Base-by-base conservation (phyloP, 1,139 yeast species). In the Lodderomyces jiufengensis region DNA sequence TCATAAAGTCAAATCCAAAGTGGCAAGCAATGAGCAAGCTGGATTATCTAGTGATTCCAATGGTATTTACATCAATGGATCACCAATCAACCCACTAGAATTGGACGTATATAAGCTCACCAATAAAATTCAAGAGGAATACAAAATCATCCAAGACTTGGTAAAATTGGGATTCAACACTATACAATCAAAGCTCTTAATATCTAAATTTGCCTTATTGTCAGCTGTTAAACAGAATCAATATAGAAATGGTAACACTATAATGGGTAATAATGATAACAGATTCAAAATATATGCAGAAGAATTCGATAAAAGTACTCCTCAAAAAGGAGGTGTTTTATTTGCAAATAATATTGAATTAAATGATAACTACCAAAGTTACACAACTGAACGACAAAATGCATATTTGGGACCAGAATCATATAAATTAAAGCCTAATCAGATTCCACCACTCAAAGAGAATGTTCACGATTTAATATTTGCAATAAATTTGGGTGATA, bases 381-480 rank as follows among this genome's bases (percentile, higher is more conserved):
- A 76, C 52, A 52, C 76, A 0, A 42, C 57, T 1, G 68, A 79
- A 40, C 58, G 78, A 20, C 46, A 57, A 4, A 70, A 62, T 31
- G 41, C 78, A 52, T 61, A 61, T 61, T 45, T 63, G 23, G 57
- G 55, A 1, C 34, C 41, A 2, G 54, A 60, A 26, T 49, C 61
- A 31, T 46, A 64, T 36, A 55, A 45, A 21, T 44, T 55, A 37
- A 54, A 57, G 26, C 66, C 69, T 14, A 88, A 86, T 7, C 81
- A 78, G 48, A 61, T 87, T 9, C 95, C 95, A 2, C 73, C 75
- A 5, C 70, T 83, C 29, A 70, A 70, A 36, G 88, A 84, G 46
- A 92, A 92, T 51, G 67, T 87, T 40, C 88, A 85, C 51, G 85
- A 87, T 31, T 44, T 84, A 24, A 74, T 92, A 0, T 79, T 88